Percentiles rank a stretch among this genome's conserved stretches.
Conservation (phyloP, 441 rosid species). For the Adansonia rubrostipa region DNA sequence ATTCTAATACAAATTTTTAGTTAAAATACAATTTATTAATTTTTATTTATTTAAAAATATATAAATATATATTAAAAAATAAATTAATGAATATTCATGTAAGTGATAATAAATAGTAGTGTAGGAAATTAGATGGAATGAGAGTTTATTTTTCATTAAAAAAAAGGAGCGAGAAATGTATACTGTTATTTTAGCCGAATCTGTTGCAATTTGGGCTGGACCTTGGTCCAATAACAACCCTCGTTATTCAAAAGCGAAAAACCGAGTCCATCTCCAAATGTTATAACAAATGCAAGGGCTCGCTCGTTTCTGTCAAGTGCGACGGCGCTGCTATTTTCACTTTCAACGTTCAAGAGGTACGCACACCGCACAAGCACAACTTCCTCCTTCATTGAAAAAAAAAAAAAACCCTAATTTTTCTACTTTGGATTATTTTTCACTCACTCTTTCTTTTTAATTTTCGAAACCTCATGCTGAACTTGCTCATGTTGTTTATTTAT, state of each 20-base stretch:
- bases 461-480: background rate
- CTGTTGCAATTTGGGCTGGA: background rate
- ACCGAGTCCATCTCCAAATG: background rate
- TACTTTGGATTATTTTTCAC: background rate
- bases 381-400: background rate
- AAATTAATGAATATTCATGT: too few species aligned
- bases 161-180: too few species aligned
- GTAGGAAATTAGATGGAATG: too few species aligned
- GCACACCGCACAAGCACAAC: background rate
- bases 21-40: too few species aligned
- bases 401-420: background rate
- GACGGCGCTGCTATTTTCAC: background rate
- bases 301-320: background rate
- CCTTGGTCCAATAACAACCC: background rate
- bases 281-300: background rate
- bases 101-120: too few species aligned
- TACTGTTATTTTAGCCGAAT: too few species aligned
- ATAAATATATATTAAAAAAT: too few species aligned
- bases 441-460: background rate
- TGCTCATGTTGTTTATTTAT: background rate
- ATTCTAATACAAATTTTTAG: too few species aligned
- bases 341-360: background rate
- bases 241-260: background rate
- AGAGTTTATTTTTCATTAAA: too few species aligned
- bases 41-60: too few species aligned